phyloP scores from a whole-genome alignment of 306 rosid species.

The Lathyrus sativus region DNA sequence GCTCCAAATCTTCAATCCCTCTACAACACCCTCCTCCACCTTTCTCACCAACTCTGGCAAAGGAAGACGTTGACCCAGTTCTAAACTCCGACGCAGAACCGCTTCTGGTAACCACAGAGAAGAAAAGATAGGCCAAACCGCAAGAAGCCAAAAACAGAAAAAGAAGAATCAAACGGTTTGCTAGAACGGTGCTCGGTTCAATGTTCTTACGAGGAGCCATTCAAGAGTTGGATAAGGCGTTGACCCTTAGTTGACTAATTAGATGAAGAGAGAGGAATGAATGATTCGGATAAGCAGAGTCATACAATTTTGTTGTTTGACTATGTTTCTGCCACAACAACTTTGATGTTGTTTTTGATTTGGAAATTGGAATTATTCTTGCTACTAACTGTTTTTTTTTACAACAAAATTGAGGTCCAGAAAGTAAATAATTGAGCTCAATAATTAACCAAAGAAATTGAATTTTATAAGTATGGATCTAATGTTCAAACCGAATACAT shows the following conservation, averaged over 20 bases:
- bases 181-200: conserved; percentile 47
- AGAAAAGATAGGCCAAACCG: conserved; percentile 56
- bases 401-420: background rate
- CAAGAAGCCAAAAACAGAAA: conserved; percentile 56
- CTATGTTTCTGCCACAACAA: background rate
- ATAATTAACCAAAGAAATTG: background rate
- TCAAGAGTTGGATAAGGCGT: conserved; percentile 44
- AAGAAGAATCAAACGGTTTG: conserved; percentile 47
- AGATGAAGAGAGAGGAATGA: background rate
- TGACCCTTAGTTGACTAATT: conserved; percentile 46
- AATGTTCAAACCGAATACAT: too few species aligned
- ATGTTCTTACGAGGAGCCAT: conserved; percentile 82
- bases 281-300: background rate
- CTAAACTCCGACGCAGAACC: conserved; percentile 32
- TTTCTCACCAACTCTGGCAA: conserved; percentile 36
- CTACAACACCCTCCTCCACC: conserved; percentile 57
- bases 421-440: conserved; percentile 21
- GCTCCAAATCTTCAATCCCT: conserved; percentile 78
- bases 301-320: conserved; percentile 22
- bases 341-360: conserved; percentile 7
- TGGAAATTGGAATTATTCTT: conserved; percentile 8
- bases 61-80: conserved; percentile 24
- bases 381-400: background rate
- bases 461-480: background rate
- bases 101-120: conserved; percentile 46